phyloP scores from a whole-genome alignment of 305 asterid species.

The Plantago rigida region DNA sequence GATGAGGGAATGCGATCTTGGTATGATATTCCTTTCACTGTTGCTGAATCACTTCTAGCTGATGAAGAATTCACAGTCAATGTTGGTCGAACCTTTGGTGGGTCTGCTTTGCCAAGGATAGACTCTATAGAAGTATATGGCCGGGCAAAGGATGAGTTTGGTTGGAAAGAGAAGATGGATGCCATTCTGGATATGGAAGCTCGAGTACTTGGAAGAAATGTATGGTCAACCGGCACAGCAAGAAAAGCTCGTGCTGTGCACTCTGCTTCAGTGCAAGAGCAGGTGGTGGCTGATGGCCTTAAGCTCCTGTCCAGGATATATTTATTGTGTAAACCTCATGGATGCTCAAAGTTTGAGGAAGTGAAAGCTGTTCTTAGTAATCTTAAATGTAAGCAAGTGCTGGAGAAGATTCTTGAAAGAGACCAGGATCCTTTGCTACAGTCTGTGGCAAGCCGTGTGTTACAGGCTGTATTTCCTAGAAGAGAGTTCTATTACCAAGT shows the following conservation, averaged over 20 bases:
- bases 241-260: constrained; percentile 58
- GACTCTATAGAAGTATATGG: constrained; percentile 95
- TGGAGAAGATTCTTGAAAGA: constrained; percentile 82
- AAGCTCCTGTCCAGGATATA: constrained; percentile 72
- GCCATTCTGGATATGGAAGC: constrained; percentile 94
- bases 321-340: constrained; percentile 51
- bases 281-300: constrained; percentile 91
- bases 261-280: constrained; percentile 79
- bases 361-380: constrained; percentile 47
- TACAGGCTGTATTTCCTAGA: constrained; percentile 80
- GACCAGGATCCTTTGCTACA: constrained; percentile 86
- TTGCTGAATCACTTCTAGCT: constrained; percentile 94
- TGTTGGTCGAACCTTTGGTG: constrained; percentile 79
- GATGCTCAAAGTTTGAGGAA: constrained; percentile 57
- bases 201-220: constrained; percentile 61
- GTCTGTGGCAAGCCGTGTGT: constrained; percentile 75
- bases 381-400: constrained; percentile 63
- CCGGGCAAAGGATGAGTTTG: constrained; percentile 96
- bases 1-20: constrained; percentile 99
- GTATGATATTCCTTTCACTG: constrained; percentile 96
- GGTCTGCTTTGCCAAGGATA: constrained; percentile 81
- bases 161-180: constrained; percentile 99
- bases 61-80: constrained; percentile 81
- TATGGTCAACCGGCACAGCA: constrained; percentile 58
- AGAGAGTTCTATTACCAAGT: constrained; percentile 87